These are phyloP conservation scores for Pseudevernia furfuracea DNA, from an alignment of 495 filamentous ascomycete genomes.

Conservation along the genomic window DNA sequence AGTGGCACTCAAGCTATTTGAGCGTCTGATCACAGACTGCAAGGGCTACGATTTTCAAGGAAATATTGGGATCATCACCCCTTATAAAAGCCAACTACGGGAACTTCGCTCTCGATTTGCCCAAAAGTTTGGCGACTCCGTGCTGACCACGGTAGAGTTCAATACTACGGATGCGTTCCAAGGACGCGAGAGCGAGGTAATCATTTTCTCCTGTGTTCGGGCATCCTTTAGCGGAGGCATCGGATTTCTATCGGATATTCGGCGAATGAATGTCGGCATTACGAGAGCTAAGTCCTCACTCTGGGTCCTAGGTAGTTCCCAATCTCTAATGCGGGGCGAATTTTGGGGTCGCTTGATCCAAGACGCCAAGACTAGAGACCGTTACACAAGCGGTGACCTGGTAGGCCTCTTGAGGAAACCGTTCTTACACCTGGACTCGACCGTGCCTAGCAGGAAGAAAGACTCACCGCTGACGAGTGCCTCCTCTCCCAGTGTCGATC, in stretches of 20 bases:
- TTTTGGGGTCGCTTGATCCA: conserved; percentile 82
- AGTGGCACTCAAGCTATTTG: conserved; percentile 75
- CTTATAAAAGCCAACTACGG: conserved; percentile 87
- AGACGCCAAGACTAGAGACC: conserved; percentile 63
- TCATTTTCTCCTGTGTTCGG: conserved; percentile 97
- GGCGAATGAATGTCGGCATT: conserved; percentile 98
- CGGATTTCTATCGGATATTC: conserved; percentile 94
- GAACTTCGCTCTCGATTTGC: conserved; percentile 68
- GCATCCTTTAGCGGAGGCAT: conserved; percentile 82
- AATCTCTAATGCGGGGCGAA: conserved; percentile 73
- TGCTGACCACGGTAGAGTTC: conserved; percentile 79
- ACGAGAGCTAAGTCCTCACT: conserved; percentile 92
- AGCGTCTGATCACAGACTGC: conserved; percentile 68
- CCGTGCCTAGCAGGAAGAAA: background rate
- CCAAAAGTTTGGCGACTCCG: conserved; percentile 59
- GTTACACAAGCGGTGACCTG: conserved; percentile 72
- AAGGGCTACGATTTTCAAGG: conserved; percentile 58
- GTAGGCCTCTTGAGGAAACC: conserved; percentile 42
- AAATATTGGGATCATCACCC: conserved; percentile 93
- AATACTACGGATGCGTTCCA: conserved; percentile 99
- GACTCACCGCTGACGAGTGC: conserved; percentile 28
- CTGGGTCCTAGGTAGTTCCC: conserved; percentile 90
- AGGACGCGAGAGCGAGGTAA: conserved; percentile 91
- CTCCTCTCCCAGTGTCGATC: conserved; percentile 12
- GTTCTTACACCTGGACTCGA: conserved; percentile 30